Evolutionary conservation across 2,329 filamentous ascomycete genomes (phyloP), one percentile per base, ranked within the genome.

Genomic region (Fusarium denticulatum): DNA sequence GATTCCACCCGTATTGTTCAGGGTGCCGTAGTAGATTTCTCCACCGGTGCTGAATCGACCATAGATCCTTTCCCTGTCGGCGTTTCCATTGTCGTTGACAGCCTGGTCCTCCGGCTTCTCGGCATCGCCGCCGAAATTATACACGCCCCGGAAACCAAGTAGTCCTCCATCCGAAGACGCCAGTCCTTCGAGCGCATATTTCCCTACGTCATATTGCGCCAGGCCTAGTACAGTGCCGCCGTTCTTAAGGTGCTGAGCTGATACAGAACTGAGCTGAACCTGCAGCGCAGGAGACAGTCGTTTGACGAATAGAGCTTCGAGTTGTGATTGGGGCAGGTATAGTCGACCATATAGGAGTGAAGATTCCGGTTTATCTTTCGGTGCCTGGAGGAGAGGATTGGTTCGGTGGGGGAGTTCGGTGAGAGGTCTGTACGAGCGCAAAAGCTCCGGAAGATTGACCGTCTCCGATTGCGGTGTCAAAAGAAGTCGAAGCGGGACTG

Each of bases 1-100:
- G 80, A 98, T 90, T 52, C 96, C 96, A 55, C 96, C 94, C 28
- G 95, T 94, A 80, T 98, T 98, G 81, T 98, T 98, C 67, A 98
- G 85, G 2, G 95, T 92, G 28, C 96, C 96, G 85, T 99, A 99
- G 85, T 98, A 99, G 40, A 97, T 87, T 82, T 99, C 96, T 62
- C 92, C 96, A 40, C 96, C 96, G 7, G 94, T 94, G 78, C 94
- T 97, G 80, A 98, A 94, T 26, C 96, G 91, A 14, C 93, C 95
- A 84, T 91, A 93, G 66, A 92, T 90, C 75, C 88, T 89, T 79
- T 93, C 91, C 67, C 82, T 85, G 47, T 89, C 85, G 1, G 76
- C 71, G 36, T 79, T 78, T 42, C 76, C 74, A 42, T 72, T 74
- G 7, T 77, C 76, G 18, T 62, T 36, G 26, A 47, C 52, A 11